Evolutionary conservation across 208 protist species (phyloP).

Genomic region (Wallacemonas sp.): DNA sequence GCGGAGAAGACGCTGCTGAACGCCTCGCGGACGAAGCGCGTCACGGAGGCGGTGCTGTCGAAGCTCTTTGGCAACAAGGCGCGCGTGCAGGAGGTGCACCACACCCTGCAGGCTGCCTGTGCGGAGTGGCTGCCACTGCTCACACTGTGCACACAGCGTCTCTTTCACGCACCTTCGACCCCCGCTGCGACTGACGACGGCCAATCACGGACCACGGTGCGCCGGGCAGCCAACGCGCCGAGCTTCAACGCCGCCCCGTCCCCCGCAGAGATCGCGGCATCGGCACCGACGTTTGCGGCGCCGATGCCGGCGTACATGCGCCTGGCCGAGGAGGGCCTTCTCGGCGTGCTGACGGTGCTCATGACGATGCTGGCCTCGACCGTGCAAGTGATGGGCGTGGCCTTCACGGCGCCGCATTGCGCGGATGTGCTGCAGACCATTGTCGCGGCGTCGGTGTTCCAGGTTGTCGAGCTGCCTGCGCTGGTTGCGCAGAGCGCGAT

Average conservation of each 20-base stretch:
- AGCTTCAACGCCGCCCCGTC: constrained; percentile 12
- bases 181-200: neutral
- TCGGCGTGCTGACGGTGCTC: constrained; percentile 30
- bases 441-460: constrained; percentile 49
- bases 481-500: constrained; percentile 37
- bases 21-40: constrained; percentile 60
- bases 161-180: neutral
- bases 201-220: neutral
- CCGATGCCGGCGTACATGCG: neutral
- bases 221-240: neutral
- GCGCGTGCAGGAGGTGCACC: constrained; percentile 64
- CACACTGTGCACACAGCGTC: constrained; percentile 25
- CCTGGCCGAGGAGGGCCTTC: constrained; percentile 24
- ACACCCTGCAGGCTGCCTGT: constrained; percentile 51
- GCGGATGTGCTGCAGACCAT: constrained; percentile 53
- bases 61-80: constrained; percentile 86
- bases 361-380: constrained; percentile 58
- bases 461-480: constrained; percentile 54
- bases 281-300: neutral
- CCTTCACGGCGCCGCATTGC: constrained; percentile 59
- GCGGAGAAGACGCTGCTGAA: constrained; percentile 89
- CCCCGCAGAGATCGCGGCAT: neutral
- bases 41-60: constrained; percentile 70
- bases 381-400: constrained; percentile 70
- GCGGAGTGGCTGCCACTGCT: constrained; percentile 49